Evolutionary conservation across 2,329 filamentous ascomycete species (phyloP), one percentile per base, ranked within the genome.

Genomic region (Trichoderma simmonsii): DNA sequence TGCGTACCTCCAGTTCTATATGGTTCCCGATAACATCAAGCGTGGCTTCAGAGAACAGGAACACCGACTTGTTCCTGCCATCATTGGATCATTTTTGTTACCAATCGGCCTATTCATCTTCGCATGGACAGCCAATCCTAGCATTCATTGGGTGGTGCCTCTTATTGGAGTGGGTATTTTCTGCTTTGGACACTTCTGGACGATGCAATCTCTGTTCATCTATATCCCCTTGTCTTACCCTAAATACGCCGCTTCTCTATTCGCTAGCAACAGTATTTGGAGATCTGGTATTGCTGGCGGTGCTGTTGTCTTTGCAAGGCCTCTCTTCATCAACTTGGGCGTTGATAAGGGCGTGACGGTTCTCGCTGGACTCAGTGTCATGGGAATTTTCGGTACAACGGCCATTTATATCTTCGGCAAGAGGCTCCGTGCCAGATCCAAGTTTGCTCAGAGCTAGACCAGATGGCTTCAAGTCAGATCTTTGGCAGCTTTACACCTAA

Each of bases 41-140:
- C 71, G 74, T n/a, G 75, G 73, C 8, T 66, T 70, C 3, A 36
- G 73, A 5, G 71, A 73, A 7, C 72, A 74, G 1, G 76, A 77
- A 39, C 73, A 73, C 5, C 73, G 75, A 2, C 72, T 77, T 0
- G 72, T 74, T 12, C 75, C 76, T 1, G 76, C 71, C 0, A 65
- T 77, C 12, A 18, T 73, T 30, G 91, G 91, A 48, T 88, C 86
- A 2, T 82, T 90, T 69, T 81, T 92, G 14, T 89, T 93, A 21
- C 90, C 91, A 7, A 82, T 91, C 73, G 89, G 90, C 11, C 79
- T 93, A 0, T 92, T 93, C 78, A 88, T 91, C 75, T 93, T 93
- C 79, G 90, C 86, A 6, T 93, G 91, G 90, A 92, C 90, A 9
- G 89, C 89, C 9, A 91, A 88, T 78, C 77, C 86, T 24, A 83